These are phyloP conservation scores for Sphagnum tenellum DNA, from an alignment of 225 moss, liverwort and hornwort species.

Conservation along the genomic window DNA sequence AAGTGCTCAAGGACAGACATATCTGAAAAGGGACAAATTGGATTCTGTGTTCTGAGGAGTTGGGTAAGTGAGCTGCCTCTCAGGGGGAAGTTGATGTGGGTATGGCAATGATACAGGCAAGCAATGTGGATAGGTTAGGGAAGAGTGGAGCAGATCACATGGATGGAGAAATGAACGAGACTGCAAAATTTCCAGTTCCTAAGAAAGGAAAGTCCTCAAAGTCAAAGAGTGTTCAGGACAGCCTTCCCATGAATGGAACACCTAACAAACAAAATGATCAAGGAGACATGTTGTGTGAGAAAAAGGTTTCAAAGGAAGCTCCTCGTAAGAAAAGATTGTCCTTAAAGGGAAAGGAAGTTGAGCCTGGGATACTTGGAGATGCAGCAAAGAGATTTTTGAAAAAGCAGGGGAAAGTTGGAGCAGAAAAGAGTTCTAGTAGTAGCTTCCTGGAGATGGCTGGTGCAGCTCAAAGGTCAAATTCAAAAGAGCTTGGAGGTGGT, in stretches of 20 bases:
- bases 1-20: too few relatives aligned
- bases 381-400: too few relatives aligned
- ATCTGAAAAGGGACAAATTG: slow-evolving; percentile 31
- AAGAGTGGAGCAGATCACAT: slow-evolving; percentile 12
- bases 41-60: slow-evolving; percentile 85
- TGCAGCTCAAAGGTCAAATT: not conserved
- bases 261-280: not conserved
- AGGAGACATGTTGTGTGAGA: not conserved
- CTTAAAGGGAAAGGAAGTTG: not conserved
- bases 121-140: slow-evolving; percentile 32
- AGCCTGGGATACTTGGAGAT: not conserved
- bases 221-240: too few relatives aligned
- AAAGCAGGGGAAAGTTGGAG: too few relatives aligned
- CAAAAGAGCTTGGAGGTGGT: slow-evolving; percentile 10
- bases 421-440: too few relatives aligned
- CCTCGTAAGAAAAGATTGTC: slow-evolving; percentile 6
- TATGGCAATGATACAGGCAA: slow-evolving; percentile 39
- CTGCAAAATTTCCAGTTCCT: not conserved
- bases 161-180: slow-evolving; percentile 10
- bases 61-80: slow-evolving; percentile 71
- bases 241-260: too few relatives aligned
- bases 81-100: slow-evolving; percentile 76
- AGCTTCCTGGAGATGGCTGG: too few relatives aligned
- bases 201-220: too few relatives aligned
- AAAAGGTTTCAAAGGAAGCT: too few relatives aligned